Evolutionary conservation across 768 basidiomycete genomes (phyloP).

Genomic region (Leccinum imitatum): DNA sequence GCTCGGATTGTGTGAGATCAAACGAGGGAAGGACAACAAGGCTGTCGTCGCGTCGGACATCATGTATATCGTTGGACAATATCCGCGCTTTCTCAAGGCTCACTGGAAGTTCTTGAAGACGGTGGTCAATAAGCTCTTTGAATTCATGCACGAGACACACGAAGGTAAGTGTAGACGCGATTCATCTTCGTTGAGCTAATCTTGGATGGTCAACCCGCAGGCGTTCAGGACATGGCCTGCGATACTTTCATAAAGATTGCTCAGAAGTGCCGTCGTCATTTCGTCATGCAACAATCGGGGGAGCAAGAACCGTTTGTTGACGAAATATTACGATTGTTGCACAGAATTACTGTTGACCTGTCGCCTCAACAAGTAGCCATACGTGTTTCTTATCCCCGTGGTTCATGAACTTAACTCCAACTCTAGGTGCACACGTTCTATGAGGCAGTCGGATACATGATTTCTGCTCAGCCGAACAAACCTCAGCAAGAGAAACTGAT

Average conservation of each 20-base stretch:
- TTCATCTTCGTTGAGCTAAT: conserved; percentile 4
- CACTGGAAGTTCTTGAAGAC: conserved; percentile 99
- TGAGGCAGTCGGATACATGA: conserved; percentile 99
- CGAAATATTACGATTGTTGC: conserved; percentile 89
- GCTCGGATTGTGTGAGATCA: conserved; percentile 96
- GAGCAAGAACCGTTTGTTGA: conserved; percentile 98
- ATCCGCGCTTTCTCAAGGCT: conserved; percentile 98
- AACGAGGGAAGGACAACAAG: conserved; percentile 99
- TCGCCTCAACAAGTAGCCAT: conserved; percentile 73
- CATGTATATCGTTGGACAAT: conserved; percentile 99
- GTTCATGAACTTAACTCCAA: conserved; percentile 13
- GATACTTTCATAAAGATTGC: conserved; percentile 99
- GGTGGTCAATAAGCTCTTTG: conserved; percentile 98
- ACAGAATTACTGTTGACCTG: conserved; percentile 92
- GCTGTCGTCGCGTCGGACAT: conserved; percentile 96
- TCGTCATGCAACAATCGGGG: conserved; percentile 97
- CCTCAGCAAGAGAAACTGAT: conserved; percentile 95
- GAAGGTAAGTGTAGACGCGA: conserved; percentile 56
- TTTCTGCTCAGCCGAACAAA: conserved; percentile 97
- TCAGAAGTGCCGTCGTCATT: conserved; percentile 96
- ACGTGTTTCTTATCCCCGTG: background rate
- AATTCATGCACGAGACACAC: conserved; percentile 99
- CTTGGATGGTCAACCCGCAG: conserved; percentile 36
- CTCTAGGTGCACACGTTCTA: conserved; percentile 90
- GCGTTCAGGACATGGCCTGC: conserved; percentile 99